Percentiles rank a stretch among this genome's conserved stretches.
Evolutionary conservation across 805 yeast species (phyloP).

Genomic region (Starmerella roubikii): DNA sequence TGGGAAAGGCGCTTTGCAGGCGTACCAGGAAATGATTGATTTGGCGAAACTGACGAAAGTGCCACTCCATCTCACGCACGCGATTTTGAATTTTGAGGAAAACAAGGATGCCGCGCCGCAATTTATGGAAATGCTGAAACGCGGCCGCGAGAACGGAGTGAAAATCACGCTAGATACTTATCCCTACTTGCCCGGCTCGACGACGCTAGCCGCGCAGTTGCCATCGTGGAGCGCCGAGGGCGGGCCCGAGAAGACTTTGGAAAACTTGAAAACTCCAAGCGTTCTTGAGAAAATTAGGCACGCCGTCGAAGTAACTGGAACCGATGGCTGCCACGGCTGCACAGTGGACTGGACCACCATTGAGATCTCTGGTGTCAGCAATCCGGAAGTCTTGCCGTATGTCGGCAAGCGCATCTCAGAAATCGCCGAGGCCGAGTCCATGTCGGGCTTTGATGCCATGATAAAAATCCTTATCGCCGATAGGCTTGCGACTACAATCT

Average conservation of each 20-base stretch:
- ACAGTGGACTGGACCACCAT: constrained; percentile 15
- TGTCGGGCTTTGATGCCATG: constrained; percentile 11
- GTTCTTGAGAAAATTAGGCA: constrained; percentile 5
- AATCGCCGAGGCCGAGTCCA: neutral
- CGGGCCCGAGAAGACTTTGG: constrained; percentile 5
- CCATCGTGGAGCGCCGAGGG: constrained; percentile 16
- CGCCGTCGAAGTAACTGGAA: constrained; percentile 14
- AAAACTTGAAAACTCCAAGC: neutral
- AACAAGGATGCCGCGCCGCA: constrained; percentile 10
- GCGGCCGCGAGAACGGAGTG: constrained; percentile 8
- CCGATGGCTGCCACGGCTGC: constrained; percentile 17
- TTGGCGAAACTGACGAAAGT: constrained; percentile 8
- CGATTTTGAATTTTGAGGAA: constrained; percentile 12
- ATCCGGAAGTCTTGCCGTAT: constrained; percentile 2
- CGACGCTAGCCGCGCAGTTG: constrained; percentile 14
- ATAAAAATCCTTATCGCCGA: constrained; percentile 7
- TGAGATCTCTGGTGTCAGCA: constrained; percentile 12
- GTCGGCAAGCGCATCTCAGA: constrained; percentile 9
- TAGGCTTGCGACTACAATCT: constrained; percentile 9
- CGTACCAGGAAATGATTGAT: constrained; percentile 14
- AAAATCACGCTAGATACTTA: constrained; percentile 9
- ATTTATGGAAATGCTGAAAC: constrained; percentile 6
- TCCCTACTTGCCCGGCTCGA: constrained; percentile 15
- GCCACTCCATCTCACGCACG: constrained; percentile 14
- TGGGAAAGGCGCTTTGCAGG: constrained; percentile 14